These are phyloP conservation scores for Chrysoporthe deuterocubensis DNA, from an alignment of 2,329 filamentous ascomycete genomes.

Conservation along the genomic window DNA sequence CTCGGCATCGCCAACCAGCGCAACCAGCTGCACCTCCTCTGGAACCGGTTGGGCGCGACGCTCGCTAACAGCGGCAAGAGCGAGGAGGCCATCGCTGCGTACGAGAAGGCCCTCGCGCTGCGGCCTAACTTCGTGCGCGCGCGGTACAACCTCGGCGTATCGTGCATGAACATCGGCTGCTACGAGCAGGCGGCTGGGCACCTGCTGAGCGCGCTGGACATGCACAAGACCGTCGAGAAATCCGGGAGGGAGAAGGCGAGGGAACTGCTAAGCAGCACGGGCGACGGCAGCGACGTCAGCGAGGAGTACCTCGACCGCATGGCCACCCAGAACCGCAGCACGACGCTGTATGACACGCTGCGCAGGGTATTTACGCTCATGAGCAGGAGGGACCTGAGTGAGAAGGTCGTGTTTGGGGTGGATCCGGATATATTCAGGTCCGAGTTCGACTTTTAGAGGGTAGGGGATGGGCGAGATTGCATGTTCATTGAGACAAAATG, in stretches of 20 bases:
- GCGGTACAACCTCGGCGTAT: constrained; percentile 94
- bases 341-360: constrained; percentile 94
- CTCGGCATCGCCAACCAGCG: constrained; percentile 81
- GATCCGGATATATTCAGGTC: constrained; percentile 86
- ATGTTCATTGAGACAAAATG: neutral
- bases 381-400: constrained; percentile 84
- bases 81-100: constrained; percentile 96
- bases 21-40: constrained; percentile 88
- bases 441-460: constrained; percentile 69
- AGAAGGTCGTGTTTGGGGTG: constrained; percentile 86
- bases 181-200: constrained; percentile 92
- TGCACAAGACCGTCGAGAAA: constrained; percentile 93
- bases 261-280: constrained; percentile 71
- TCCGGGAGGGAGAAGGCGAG: constrained; percentile 82
- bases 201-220: constrained; percentile 85
- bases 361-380: constrained; percentile 96
- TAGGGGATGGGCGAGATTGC: neutral
- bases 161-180: constrained; percentile 96
- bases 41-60: constrained; percentile 95
- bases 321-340: constrained; percentile 94
- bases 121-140: constrained; percentile 97
- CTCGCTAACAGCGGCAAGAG: constrained; percentile 91
- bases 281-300: constrained; percentile 47
- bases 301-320: constrained; percentile 84
- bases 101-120: constrained; percentile 87